A percentile compares a stretch with the other conserved stretches of the same genome.
Conservation (phyloP, 768 basidiomycete genomes). For the Agaricus sinodeliciosus region DNA sequence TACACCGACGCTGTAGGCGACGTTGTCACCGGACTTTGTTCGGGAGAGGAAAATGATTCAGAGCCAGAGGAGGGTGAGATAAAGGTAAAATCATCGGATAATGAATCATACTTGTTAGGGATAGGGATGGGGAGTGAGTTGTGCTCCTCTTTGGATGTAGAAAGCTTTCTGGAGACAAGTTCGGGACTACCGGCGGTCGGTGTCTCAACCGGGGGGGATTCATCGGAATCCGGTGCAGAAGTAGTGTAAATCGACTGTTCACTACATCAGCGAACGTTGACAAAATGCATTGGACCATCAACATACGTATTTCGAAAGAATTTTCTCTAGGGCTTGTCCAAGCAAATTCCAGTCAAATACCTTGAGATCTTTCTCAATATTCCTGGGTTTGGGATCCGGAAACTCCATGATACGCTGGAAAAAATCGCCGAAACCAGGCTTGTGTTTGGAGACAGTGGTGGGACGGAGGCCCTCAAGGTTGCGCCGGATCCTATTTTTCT, state of each 20-base stretch:
- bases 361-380: slow-evolving; percentile 96
- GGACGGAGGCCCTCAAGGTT: slow-evolving; percentile 93
- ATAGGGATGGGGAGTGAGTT: slow-evolving; percentile 3
- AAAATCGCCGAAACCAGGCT: slow-evolving; percentile 73
- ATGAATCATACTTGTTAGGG: slow-evolving; percentile 21
- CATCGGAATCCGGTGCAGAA: slow-evolving; percentile 22
- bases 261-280: slow-evolving; percentile 3
- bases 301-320: slow-evolving; percentile 79
- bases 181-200: slow-evolving; percentile 23
- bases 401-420: slow-evolving; percentile 97
- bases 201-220: slow-evolving; percentile 24
- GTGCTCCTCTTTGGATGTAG: slow-evolving; percentile 15
- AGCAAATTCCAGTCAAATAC: slow-evolving; percentile 73
- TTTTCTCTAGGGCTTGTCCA: slow-evolving; percentile 70
- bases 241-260: slow-evolving; percentile 42
- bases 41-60: slow-evolving; percentile 26
- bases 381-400: slow-evolving; percentile 87
- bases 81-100: slow-evolving; percentile 19
- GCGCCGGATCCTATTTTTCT: slow-evolving; percentile 93
- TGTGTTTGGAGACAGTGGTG: slow-evolving; percentile 84
- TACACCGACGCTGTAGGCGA: slow-evolving; percentile 21
- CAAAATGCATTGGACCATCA: neutral
- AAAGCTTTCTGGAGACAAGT: slow-evolving; percentile 20
- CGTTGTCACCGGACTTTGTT: slow-evolving; percentile 22
- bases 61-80: slow-evolving; percentile 19